These are phyloP conservation scores for Tricholoma flavovirens DNA, from an alignment of 768 basidiomycete species.

Conservation along the genomic window DNA sequence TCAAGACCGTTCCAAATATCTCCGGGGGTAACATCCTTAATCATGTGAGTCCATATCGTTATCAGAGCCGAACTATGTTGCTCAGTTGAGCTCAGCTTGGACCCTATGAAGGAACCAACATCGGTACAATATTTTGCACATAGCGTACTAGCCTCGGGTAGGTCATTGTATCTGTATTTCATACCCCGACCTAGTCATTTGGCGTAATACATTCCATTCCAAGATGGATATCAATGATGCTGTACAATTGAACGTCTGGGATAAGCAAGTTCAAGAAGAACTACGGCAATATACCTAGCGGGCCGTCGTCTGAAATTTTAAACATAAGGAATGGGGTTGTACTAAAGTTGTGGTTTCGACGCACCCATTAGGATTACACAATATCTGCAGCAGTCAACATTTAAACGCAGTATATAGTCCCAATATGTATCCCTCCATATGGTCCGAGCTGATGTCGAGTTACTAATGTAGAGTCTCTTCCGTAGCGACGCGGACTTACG, in stretches of 20 bases:
- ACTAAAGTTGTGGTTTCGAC: too few species aligned
- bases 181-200: background rate
- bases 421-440: slow-evolving; percentile 48
- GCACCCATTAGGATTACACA: too few species aligned
- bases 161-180: background rate
- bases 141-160: slow-evolving; percentile 1
- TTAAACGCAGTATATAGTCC: slow-evolving; percentile 33
- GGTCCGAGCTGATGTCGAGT: slow-evolving; percentile 34
- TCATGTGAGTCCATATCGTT: slow-evolving; percentile 33
- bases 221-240: background rate
- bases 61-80: background rate
- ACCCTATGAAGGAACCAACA: slow-evolving; percentile 45
- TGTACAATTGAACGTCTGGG: too few species aligned
- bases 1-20: slow-evolving; percentile 49
- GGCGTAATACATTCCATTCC: background rate
- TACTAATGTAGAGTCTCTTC: background rate
- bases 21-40: slow-evolving; percentile 42
- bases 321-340: too few species aligned
- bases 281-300: background rate
- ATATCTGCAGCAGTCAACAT: too few species aligned
- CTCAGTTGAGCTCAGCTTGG: slow-evolving; percentile 32
- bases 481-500: slow-evolving; percentile 18
- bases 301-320: background rate
- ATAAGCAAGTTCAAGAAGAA: background rate
- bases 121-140: slow-evolving; percentile 42